Base-by-base conservation (phyloP, 164 flowering plant genomes). In the Piper betle region DNA sequence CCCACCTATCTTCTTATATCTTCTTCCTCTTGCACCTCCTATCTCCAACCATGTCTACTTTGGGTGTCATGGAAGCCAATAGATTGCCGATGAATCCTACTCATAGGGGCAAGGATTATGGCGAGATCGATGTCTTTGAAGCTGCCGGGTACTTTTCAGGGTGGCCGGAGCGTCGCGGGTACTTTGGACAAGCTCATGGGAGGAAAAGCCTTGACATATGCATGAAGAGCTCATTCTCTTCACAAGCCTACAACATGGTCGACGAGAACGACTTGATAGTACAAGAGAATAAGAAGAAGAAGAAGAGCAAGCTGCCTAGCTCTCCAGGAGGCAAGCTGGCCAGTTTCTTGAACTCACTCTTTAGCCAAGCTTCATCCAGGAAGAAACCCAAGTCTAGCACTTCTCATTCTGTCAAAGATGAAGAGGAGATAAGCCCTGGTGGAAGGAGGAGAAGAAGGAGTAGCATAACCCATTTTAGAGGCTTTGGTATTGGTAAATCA, bases 91-190 rank as follows among this genome's bases (percentile, higher is more conserved):
- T 72, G 76, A 81, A 76, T 52, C 42, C 84, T 6, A 69, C 68
- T 66, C 89, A 80, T 67, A 66, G 73, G 38, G 66, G 84, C 53
- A 78, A 79, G 12, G 75, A 77, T 62, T 91, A 92, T 2, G 84
- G 79, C n/a, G 95, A 91, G 72, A 81, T 91, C 46, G 95, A 87
- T 43, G 96, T 91, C 33, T 91, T 91, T 39, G 95, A 92, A 63
- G 98, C 98, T 0, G 79, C 87, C 3, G 46, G 78, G 17, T 91
- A 87, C 62, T 91, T 88, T 78, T 79, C 91, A 3, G 86, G 73
- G 5, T 69, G 68, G 66, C 73, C 71, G 43, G 84, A 82, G 52
- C 61, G 48, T 25, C 37, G 52, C 37, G 70, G 55, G 8, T 59
- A 52, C 42, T 13, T 52, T 6, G 67, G 72, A 17, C 56, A 69